Base-by-base conservation (phyloP, 2,329 filamentous ascomycete genomes). In the Uncinocarpus reesii region DNA sequence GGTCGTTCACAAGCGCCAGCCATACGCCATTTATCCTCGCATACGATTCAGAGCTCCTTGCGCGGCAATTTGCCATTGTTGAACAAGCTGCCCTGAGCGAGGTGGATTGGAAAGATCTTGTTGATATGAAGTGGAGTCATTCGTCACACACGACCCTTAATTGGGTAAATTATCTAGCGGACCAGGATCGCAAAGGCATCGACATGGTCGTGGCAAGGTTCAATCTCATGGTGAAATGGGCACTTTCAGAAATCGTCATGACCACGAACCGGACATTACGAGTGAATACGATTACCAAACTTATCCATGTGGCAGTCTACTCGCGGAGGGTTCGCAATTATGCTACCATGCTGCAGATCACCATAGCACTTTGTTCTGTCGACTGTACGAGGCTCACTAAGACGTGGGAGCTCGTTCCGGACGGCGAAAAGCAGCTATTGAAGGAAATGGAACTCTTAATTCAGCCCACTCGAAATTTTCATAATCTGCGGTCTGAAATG, bases 161-260 rank as follows among this genome's bases (percentile, higher is more conserved):
- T 56, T 83, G 79, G 79, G 78, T 80, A 3, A 72, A 78, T 44
- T 82, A 79, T 57, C 70, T 82, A 16, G 68, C 71, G 37, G 67
- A 71, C 10, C 63, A 76, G 55, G 71, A 75, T 36, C 73, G 71
- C 16, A 71, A 69, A 41, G 79, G 79, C 24, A 77, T 83, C 36
- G 79, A 82, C 52, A 66, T 83, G 29, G 78, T 81, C 51, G 79
- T 80, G 42, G 77, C 78, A 20, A 76, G 79, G 21, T 82, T 82
- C 68, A 83, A 83, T 53, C 66, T 83, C 3, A 76, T 81, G 53
- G 78, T 81, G 51, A 81, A 81, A 65, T 83, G 79, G 79, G 73
- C 73, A 7, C 65, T 80, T 8, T 82, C 79, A 0, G 78, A 82
- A 56, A 73, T 78, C 52, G 65, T 83, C 8, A 69, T 83, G 15